Evolutionary conservation across 2,329 filamentous ascomycete genomes (phyloP).

Genomic region (Aurifilum marmelostoma): DNA sequence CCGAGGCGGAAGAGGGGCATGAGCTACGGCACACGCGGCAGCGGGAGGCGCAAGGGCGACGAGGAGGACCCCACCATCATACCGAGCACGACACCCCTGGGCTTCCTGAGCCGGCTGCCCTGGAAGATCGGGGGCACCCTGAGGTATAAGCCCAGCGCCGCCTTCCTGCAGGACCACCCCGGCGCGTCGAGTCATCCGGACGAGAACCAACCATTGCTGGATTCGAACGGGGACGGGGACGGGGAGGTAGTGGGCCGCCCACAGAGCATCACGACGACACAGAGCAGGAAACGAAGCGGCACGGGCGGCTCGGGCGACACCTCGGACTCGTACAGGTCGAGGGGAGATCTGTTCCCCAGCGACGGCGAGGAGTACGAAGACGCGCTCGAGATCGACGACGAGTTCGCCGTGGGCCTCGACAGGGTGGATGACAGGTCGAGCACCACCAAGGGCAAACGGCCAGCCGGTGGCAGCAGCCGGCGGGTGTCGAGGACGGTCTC

Average conservation of each 20-base stretch:
- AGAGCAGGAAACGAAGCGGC: conserved; percentile 68
- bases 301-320: conserved; percentile 82
- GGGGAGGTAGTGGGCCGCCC: conserved; percentile 49
- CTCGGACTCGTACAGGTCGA: conserved; percentile 81
- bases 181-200: conserved; percentile 49
- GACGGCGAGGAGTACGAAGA: conserved; percentile 87
- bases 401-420: conserved; percentile 83
- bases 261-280: conserved; percentile 7
- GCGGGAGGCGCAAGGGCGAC: conserved; percentile 48
- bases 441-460: conserved; percentile 63
- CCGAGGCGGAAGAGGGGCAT: conserved; percentile 77
- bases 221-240: conserved; percentile 48
- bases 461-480: conserved; percentile 36
- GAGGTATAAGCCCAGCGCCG: conserved; percentile 87
- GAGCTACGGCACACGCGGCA: conserved; percentile 79
- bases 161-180: conserved; percentile 87
- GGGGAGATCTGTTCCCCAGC: conserved; percentile 89
- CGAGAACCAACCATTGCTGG: conserved; percentile 73
- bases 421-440: conserved; percentile 75
- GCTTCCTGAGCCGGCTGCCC: conserved; percentile 81
- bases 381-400: conserved; percentile 88
- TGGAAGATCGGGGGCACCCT: conserved; percentile 83
- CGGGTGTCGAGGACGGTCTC: conserved; percentile 57
- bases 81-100: conserved; percentile 80
- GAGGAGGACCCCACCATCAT: conserved; percentile 86